A percentile compares a stretch with the other conserved stretches of the same genome.
phyloP scores from a whole-genome alignment of 805 yeast species.

The Tetrapisispora arboricola region DNA sequence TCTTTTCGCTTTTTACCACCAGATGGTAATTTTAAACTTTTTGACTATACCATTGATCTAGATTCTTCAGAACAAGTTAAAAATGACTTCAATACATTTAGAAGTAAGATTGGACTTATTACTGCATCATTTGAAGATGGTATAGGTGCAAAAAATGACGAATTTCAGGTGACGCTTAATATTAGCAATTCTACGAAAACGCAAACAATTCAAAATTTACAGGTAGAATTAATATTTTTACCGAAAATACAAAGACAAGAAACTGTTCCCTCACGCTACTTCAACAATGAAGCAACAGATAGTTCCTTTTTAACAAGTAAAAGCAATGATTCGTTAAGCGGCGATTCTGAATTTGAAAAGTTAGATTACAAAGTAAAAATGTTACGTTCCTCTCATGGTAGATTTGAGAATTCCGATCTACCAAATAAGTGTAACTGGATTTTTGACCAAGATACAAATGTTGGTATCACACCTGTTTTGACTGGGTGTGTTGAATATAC shows the following conservation, averaged over 20 bases:
- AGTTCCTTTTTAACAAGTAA: not conserved
- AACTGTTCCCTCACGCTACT: no score
- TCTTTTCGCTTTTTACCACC: conserved; percentile 70
- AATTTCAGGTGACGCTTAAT: conserved; percentile 30
- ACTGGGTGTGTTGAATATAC: conserved; percentile 43
- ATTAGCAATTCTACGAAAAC: conserved; percentile 34
- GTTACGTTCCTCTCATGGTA: conserved; percentile 66
- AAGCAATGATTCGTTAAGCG: not conserved
- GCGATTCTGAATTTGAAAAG: conserved; percentile 4
- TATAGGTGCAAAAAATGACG: conserved; percentile 30
- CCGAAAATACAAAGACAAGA: not conserved
- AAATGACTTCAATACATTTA: not conserved
- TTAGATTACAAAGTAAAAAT: conserved; percentile 38
- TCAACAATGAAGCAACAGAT: no score
- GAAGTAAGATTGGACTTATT: conserved; percentile 19
- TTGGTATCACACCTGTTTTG: conserved; percentile 60
- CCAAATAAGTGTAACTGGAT: conserved; percentile 45
- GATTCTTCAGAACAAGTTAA: conserved; percentile 9
- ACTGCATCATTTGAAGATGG: conserved; percentile 24
- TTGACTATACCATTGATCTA: conserved; percentile 54
- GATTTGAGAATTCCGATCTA: conserved; percentile 43
- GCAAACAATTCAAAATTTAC: conserved; percentile 38
- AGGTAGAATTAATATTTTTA: conserved; percentile 28
- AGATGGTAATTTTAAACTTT: conserved; percentile 60
- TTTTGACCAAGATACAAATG: conserved; percentile 44